phyloP scores from a whole-genome alignment of 2,329 filamentous ascomycete species.

The Orbilia ellipsospora region DNA sequence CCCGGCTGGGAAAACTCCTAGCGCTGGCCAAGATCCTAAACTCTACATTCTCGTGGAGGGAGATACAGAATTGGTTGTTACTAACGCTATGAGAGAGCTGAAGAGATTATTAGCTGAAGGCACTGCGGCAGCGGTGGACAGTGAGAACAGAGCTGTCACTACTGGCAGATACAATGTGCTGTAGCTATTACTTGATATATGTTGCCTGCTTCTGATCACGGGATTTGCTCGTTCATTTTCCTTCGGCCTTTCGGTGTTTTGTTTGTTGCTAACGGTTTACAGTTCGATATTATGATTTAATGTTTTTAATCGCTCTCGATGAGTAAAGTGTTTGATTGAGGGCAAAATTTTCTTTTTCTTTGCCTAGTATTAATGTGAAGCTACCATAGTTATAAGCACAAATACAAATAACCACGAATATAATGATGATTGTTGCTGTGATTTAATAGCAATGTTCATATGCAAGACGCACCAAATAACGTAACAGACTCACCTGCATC shows the following conservation, averaged over 20 bases:
- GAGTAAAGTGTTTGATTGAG: no score
- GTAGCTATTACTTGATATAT: constrained; percentile 63
- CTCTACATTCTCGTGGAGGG: constrained; percentile 97
- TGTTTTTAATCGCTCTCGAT: no score
- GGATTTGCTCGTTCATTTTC: not conserved
- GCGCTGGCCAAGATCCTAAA: constrained; percentile 82
- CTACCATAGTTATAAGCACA: not conserved
- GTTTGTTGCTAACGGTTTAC: constrained; percentile 11
- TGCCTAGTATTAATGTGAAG: not conserved
- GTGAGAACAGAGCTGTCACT: constrained; percentile 80
- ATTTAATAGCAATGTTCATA: not conserved
- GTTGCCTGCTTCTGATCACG: not conserved
- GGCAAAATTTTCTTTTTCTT: not conserved
- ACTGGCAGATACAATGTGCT: constrained; percentile 88
- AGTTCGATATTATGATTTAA: not conserved
- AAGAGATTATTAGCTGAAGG: constrained; percentile 89
- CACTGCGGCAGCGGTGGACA: constrained; percentile 86
- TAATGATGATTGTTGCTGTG: no score
- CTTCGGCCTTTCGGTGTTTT: not conserved
- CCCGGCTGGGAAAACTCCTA: constrained; percentile 80
- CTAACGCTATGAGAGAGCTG: constrained; percentile 88
- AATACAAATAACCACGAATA: no score
- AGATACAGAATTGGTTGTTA: constrained; percentile 92
- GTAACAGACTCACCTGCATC: no score
- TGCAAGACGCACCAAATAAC: not conserved